phyloP scores from a whole-genome alignment of 2,329 filamentous ascomycete genomes.

The Paecilomyces sp. region DNA sequence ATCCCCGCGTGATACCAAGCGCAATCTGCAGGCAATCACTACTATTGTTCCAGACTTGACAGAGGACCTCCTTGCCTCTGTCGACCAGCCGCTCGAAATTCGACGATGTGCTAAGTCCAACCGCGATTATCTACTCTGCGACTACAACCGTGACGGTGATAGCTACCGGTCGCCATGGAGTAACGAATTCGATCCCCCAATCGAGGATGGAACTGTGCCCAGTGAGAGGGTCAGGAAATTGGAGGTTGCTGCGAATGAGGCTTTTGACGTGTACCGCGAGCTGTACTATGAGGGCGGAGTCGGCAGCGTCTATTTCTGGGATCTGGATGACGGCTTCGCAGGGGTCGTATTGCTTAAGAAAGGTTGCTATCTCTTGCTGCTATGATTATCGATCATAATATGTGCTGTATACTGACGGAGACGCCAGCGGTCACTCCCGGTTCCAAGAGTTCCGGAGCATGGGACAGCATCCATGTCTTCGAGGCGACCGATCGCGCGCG shows the following conservation, averaged over 20 bases:
- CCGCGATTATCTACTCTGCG: slow-evolving; percentile 94
- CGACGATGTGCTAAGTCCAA: slow-evolving; percentile 81
- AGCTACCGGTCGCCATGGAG: slow-evolving; percentile 98
- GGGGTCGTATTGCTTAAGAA: slow-evolving; percentile 96
- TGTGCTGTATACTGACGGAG: neutral
- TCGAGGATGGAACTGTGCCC: slow-evolving; percentile 80
- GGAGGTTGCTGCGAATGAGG: slow-evolving; percentile 90
- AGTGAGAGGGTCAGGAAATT: slow-evolving; percentile 88
- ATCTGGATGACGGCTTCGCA: slow-evolving; percentile 94
- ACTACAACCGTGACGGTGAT: slow-evolving; percentile 99
- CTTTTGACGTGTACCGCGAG: slow-evolving; percentile 93
- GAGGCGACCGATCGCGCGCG: slow-evolving; percentile 90
- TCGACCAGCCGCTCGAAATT: slow-evolving; percentile 88
- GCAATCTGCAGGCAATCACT: slow-evolving; percentile 85
- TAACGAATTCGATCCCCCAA: slow-evolving; percentile 92
- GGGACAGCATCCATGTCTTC: slow-evolving; percentile 99
- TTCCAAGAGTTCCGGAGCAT: slow-evolving; percentile 68
- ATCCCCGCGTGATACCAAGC: slow-evolving; percentile 84
- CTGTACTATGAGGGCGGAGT: slow-evolving; percentile 90
- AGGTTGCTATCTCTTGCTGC: slow-evolving; percentile 42
- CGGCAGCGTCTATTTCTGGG: slow-evolving; percentile 96
- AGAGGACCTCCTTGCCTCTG: slow-evolving; percentile 94
- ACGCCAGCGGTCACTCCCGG: slow-evolving; percentile 56
- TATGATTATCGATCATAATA: neutral
- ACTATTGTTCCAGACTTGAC: slow-evolving; percentile 82